Base-by-base conservation (phyloP, 2,329 filamentous ascomycete genomes). In the Sclerotiophoma versabilis region DNA sequence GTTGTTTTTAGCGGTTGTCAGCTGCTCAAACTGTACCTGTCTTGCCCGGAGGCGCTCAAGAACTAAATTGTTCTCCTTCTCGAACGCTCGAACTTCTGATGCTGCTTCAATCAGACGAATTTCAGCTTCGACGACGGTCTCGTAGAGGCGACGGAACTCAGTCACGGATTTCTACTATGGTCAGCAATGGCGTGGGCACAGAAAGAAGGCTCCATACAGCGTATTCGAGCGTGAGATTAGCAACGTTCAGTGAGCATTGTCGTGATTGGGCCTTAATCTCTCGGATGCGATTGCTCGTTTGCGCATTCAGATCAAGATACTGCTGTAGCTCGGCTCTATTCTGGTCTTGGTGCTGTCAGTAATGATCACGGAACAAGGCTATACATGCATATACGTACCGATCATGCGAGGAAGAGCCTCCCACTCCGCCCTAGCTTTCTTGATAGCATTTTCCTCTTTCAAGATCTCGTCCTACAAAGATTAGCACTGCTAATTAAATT, bases 31-130 rank as follows among this genome's bases (percentile, higher is more conserved):
- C 20, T 56, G 25, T 1, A 34, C 19, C 44, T 63, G 37, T 54
- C 68, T 61, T 30, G 33, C 65, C 64, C 57, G 76, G 66, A 49
- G 75, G 72, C 23, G 79, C 72, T 62, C 34, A 1, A 65, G 22
- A 11, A 74, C 65, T 1, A 62, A 30, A 44, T 57, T 25, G 47
- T 92, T 91, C 53, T 87, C 87, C 14, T 79, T 78, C 64, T 85
- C 84, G n/a, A 97, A 79, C 5, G 84, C 84, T 37, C 85, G 81
- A 2, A 89, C 75, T 66, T 99, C 95, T 0, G 92, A 97, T n/a
- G 81, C 74, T 1, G 92, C 93, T 78, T 99, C 95, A 25, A 96
- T 83, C 0, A 84, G 77, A 57, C 86, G 81, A 37, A 97, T 81
- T 62, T 90, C 84, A 2, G 84, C 86, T 64, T 93, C 87, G 14